These are phyloP conservation scores for Zymoseptoria tritici DNA, from an alignment of 2,329 filamentous ascomycete genomes.

Conservation along the genomic window DNA sequence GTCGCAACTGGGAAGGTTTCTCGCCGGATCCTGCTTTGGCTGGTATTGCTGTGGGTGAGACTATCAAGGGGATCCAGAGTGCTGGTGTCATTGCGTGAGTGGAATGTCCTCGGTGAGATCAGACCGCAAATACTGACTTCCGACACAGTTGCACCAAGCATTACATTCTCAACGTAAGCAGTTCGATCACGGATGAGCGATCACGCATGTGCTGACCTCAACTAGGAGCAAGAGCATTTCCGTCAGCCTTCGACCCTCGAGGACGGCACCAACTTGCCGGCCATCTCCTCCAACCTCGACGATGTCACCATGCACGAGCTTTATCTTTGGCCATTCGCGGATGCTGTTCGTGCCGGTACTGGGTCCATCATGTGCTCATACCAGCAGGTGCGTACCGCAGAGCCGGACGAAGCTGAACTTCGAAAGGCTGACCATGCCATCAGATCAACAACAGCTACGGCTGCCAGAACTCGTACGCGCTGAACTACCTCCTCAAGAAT, in stretches of 20 bases:
- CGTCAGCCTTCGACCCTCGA: constrained; percentile 44
- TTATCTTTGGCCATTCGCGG: constrained; percentile 42
- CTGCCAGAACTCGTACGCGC: constrained; percentile 69
- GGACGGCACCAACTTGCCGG: constrained; percentile 48
- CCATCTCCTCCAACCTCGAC: constrained; percentile 53
- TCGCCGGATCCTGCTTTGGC: constrained; percentile 69
- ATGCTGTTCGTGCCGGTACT: constrained; percentile 44
- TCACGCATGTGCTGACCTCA: constrained; percentile 46
- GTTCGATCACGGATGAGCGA: constrained; percentile 67
- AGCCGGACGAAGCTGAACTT: constrained; percentile 53
- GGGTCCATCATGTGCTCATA: constrained; percentile 55
- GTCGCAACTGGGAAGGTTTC: constrained; percentile 64
- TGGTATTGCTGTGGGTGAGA: constrained; percentile 63
- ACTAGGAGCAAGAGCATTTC: constrained; percentile 69
- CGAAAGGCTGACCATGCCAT: constrained; percentile 50
- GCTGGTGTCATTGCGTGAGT: constrained; percentile 60
- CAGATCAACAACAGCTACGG: constrained; percentile 67
- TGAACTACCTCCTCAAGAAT: constrained; percentile 70
- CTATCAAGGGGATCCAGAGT: constrained; percentile 72
- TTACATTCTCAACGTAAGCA: constrained; percentile 53
- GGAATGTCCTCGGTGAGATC: background rate
- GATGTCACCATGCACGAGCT: constrained; percentile 50
- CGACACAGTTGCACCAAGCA: constrained; percentile 63
- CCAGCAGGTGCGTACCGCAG: constrained; percentile 44
- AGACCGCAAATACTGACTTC: background rate